Base-by-base conservation (phyloP, 352 stramenopile species). In the Globisporangium alternatum region DNA sequence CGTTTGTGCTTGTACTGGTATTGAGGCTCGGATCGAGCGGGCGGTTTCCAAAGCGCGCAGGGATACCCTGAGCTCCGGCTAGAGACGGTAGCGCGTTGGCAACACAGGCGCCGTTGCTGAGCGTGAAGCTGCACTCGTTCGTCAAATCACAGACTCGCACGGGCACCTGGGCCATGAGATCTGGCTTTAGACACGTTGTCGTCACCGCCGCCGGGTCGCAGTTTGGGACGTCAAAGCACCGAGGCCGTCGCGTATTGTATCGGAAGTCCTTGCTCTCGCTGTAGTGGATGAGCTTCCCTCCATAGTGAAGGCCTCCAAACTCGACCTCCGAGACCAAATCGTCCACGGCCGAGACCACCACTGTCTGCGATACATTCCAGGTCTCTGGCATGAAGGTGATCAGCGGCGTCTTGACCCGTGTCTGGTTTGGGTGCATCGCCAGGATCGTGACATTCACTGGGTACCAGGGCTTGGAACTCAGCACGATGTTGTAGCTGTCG, bases 31-130 rank as follows among this genome's bases (percentile, higher is more conserved):
- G 74, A 39, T 85, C 68, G 10, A 88, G 41, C 2, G 53, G 35
- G 1, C 43, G 41, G 25, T 54, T 69, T 0, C 81, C 81, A 45
- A 91, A 91, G 10, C 78, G 68, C 0, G 31, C 60, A 19, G 70
- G 70, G 7, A 83, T 56, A 15, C 30, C 35, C 2, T 43, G 65
- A 17, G 35, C 55, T 7, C 31, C 43, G 19, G 15, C 15, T 15
- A 22, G 15, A 17, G 9, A 44, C 17, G 43, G 13, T 3, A 60
- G 21, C 2, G 71, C 67, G 9, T 70, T 59, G 0, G 64, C 54
- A 13, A 88, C 68, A 30, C 82, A 91, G 7, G 78, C 78, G 1
- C 82, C 82, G 43, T 89, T 88, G 1, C 82, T 75, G 7, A 83
- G 67, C 37, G 68, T 59, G 45, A 74, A 78, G 5, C 52, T 56